phyloP scores from a whole-genome alignment of 2,329 filamentous ascomycete genomes.

The Colletotrichum endophyticum region DNA sequence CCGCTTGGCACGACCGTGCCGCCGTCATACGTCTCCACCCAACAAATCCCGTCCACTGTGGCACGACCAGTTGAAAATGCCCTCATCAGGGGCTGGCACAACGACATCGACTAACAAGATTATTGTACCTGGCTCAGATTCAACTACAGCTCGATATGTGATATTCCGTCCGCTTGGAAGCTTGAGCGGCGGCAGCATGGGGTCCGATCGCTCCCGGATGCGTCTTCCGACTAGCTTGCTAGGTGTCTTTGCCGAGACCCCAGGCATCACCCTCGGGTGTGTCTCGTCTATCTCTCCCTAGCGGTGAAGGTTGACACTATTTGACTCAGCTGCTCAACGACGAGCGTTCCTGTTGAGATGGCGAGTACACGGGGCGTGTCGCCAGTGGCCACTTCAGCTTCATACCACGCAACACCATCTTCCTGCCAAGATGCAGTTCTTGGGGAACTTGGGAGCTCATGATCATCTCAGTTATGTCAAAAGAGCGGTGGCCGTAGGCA shows the following conservation, averaged over 20 bases:
- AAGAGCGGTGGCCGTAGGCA: conserved; percentile 20
- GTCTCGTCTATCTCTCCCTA: conserved; percentile 12
- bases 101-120: neutral
- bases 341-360: conserved; percentile 18
- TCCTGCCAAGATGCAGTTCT: conserved; percentile 7
- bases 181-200: neutral
- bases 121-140: neutral
- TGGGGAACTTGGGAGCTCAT: conserved; percentile 11
- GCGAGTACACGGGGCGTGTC: conserved; percentile 10
- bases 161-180: neutral
- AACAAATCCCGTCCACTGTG: neutral
- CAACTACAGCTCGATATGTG: neutral
- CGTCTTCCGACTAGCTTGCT: conserved; percentile 5
- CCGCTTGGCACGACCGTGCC: neutral
- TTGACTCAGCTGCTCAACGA: conserved; percentile 13
- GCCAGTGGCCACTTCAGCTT: neutral
- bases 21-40: neutral
- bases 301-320: conserved; percentile 11
- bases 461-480: conserved; percentile 13
- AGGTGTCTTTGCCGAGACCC: conserved; percentile 19
- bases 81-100: neutral
- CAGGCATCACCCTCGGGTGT: neutral
- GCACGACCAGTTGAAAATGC: neutral
- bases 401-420: neutral
- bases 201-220: conserved; percentile 8